Evolutionary conservation across 768 basidiomycete genomes (phyloP).

Genomic region (Suillus americanus): DNA sequence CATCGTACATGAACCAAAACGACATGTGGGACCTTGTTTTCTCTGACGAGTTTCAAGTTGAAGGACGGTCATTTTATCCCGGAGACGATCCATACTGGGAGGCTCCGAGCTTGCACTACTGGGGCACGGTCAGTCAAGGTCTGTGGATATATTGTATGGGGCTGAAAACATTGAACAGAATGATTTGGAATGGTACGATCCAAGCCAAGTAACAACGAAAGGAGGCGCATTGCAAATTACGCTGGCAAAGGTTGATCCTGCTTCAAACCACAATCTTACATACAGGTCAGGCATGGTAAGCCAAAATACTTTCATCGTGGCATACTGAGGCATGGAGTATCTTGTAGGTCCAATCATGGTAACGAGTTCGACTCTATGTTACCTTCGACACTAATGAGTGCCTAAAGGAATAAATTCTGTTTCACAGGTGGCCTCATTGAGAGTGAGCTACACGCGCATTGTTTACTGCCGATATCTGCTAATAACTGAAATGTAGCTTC

Average conservation of each 20-base stretch:
- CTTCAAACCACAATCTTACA: constrained; percentile 45
- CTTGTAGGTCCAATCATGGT: constrained; percentile 32
- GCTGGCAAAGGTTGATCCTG: constrained; percentile 41
- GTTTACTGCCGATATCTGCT: not conserved
- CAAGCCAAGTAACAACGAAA: constrained; percentile 48
- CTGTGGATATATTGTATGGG: not conserved
- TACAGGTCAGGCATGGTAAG: constrained; percentile 43
- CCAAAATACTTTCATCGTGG: constrained; percentile 23
- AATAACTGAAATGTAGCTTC: constrained; percentile 24
- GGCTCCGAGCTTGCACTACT: constrained; percentile 62
- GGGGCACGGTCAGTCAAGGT: constrained; percentile 48
- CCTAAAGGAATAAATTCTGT: constrained; percentile 67
- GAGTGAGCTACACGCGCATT: constrained; percentile 16
- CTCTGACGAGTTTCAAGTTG: constrained; percentile 79
- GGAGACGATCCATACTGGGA: constrained; percentile 68
- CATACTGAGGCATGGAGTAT: constrained; percentile 19
- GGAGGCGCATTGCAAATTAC: constrained; percentile 52
- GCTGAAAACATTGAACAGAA: constrained; percentile 13
- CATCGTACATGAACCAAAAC: constrained; percentile 35
- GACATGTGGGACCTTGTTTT: constrained; percentile 58
- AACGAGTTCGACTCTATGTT: not conserved
- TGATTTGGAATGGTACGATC: constrained; percentile 63
- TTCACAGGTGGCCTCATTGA: constrained; percentile 79
- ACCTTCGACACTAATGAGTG: not conserved
- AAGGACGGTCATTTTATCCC: constrained; percentile 69